A percentile compares a stretch with the other conserved stretches of the same genome.
phyloP scores from a whole-genome alignment of 2,329 filamentous ascomycete genomes.

The Aspergillus flavus region DNA sequence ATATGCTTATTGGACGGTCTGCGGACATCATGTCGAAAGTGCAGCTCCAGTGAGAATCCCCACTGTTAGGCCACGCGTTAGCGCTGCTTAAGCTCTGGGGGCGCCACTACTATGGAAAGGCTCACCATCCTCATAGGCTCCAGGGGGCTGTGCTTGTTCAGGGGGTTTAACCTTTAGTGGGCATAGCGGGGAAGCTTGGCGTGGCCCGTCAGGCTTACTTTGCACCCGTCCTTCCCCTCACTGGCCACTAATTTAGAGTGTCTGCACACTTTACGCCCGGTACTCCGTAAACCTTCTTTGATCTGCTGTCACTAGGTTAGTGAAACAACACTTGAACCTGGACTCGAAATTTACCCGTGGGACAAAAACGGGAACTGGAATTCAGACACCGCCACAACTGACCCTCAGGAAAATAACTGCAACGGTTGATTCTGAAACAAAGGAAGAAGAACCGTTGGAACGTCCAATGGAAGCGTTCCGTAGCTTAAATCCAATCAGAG shows the following conservation, averaged over 20 bases:
- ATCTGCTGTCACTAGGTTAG: neutral
- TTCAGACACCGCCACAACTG: neutral
- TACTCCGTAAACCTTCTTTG: neutral
- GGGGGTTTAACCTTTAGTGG: constrained; percentile 2
- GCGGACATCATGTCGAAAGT: neutral
- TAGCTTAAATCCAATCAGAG: neutral
- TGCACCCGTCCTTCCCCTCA: neutral
- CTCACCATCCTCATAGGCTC: neutral
- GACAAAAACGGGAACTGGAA: neutral
- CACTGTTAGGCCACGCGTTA: constrained; percentile 19
- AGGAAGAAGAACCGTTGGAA: neutral
- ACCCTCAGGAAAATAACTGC: neutral
- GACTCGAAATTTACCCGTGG: neutral
- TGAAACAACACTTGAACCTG: neutral
- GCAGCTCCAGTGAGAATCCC: neutral
- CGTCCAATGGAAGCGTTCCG: constrained; percentile 3
- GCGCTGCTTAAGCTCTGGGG: constrained; percentile 3
- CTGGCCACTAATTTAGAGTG: neutral
- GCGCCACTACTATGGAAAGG: neutral
- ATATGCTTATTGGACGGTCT: neutral
- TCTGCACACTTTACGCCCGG: neutral
- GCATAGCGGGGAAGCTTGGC: constrained; percentile 21
- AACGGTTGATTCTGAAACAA: neutral
- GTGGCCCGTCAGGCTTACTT: constrained; percentile 1
- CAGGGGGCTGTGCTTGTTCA: constrained; percentile 3